Evolutionary conservation across 129 eudicot genomes (phyloP).

Genomic region (Chrysanthemum makinoi): DNA sequence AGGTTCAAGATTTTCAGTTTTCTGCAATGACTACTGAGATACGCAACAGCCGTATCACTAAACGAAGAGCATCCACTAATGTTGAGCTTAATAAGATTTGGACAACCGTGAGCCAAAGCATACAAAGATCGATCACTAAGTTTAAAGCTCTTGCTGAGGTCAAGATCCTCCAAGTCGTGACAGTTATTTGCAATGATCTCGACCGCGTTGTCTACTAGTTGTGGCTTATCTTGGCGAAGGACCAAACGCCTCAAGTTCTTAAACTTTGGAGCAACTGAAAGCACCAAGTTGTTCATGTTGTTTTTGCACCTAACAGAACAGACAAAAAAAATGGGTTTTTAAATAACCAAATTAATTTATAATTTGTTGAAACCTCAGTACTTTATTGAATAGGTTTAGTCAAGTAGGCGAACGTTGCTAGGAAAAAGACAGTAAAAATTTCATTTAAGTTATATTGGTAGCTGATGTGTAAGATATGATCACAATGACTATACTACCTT

Average conservation of each 20-base stretch:
- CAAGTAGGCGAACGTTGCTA: no score
- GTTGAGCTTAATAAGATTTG: conserved; percentile 65
- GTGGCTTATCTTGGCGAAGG: conserved; percentile 87
- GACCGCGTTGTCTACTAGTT: conserved; percentile 68
- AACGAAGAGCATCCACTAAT: conserved; percentile 86
- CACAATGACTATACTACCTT: no score
- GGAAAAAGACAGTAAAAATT: no score
- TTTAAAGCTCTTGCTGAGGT: conserved; percentile 88
- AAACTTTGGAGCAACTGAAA: conserved; percentile 71
- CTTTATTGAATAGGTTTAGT: no score
- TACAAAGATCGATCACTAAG: conserved; percentile 76
- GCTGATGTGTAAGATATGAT: no score
- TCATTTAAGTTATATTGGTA: no score
- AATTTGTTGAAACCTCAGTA: no score
- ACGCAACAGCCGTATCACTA: conserved; percentile 68
- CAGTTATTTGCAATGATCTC: conserved; percentile 65
- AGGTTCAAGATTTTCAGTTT: conserved; percentile 70
- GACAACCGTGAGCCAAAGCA: conserved; percentile 89
- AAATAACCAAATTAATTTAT: no score
- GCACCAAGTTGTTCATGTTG: conserved; percentile 78
- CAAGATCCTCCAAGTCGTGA: conserved; percentile 75
- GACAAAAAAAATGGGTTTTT: neutral
- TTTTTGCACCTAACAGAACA: conserved; percentile 66
- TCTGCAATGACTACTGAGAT: conserved; percentile 57
- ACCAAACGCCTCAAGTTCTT: conserved; percentile 54